A percentile compares a stretch with the other conserved stretches of the same genome.
Conservation (phyloP, 306 rosid genomes). For the Trifolium subterraneum region DNA sequence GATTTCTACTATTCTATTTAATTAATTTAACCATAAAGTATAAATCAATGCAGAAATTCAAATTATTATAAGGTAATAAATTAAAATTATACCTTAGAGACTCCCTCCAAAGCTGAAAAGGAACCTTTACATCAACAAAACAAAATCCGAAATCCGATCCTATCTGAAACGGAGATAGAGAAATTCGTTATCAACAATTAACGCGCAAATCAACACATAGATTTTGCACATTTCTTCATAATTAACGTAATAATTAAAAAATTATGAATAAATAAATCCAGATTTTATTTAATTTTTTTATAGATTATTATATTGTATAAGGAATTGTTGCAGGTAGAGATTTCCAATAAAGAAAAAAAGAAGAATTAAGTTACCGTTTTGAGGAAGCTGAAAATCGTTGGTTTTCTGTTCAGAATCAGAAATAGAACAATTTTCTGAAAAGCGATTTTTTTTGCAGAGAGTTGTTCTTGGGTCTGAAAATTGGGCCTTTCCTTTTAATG, state of each 20-base stretch:
- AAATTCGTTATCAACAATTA: constrained; percentile 23
- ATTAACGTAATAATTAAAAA: constrained; percentile 14
- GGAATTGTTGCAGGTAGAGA: not conserved
- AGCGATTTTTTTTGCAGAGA: constrained; percentile 22
- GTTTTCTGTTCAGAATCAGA: constrained; percentile 36
- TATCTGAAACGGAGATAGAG: constrained; percentile 40
- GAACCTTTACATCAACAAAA: constrained; percentile 53
- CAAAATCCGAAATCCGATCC: constrained; percentile 42
- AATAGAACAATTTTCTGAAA: constrained; percentile 29
- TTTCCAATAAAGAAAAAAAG: constrained; percentile 1
- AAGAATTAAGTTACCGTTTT: constrained; percentile 33
- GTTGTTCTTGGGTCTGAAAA: constrained; percentile 28
- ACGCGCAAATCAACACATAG: constrained; percentile 26
- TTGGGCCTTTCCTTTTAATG: constrained; percentile 20
- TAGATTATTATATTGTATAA: not conserved
- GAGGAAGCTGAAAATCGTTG: constrained; percentile 45
- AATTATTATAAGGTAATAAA: not conserved
- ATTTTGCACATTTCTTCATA: constrained; percentile 33
- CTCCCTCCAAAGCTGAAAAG: constrained; percentile 57
- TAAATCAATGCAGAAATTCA: constrained; percentile 36
- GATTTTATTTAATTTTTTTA: not conserved
- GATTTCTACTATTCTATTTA: constrained; percentile 14
- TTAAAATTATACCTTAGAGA: constrained; percentile 47
- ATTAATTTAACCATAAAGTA: constrained; percentile 26
- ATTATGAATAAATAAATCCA: not conserved